A percentile compares a stretch with the other conserved stretches of the same genome.
Conservation (phyloP, 768 basidiomycete species). For the Tylopilus rubrobrunneus region DNA sequence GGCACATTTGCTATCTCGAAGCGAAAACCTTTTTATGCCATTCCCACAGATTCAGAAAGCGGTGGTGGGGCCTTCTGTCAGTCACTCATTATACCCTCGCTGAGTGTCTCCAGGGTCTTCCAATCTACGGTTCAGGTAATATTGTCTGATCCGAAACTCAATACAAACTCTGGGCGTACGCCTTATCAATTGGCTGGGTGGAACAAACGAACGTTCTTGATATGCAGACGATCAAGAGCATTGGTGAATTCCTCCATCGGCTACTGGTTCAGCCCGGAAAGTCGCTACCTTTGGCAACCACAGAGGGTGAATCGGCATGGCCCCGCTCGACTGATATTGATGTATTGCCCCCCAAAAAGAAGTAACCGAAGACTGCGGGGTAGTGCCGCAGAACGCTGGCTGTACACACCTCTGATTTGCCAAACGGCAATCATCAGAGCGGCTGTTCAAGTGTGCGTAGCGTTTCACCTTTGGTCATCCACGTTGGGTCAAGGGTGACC, state of each 20-base stretch:
- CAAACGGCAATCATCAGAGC: neutral
- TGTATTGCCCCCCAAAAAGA: slow-evolving; percentile 4
- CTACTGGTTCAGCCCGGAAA: neutral
- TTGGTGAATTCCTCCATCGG: neutral
- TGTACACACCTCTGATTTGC: slow-evolving; percentile 5
- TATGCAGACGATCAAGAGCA: neutral
- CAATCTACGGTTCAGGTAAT: no score
- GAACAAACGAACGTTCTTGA: neutral
- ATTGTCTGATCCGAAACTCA: neutral
- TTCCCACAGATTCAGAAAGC: neutral
- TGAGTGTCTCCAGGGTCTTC: slow-evolving; percentile 1
- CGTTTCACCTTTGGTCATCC: neutral
- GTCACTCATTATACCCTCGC: neutral
- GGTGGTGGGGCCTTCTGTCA: neutral
- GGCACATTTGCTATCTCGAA: neutral
- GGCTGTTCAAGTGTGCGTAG: neutral
- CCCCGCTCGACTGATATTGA: neutral
- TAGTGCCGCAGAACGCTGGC: neutral
- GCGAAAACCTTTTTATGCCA: no score
- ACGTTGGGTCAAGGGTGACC: slow-evolving; percentile 24
- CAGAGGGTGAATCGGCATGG: neutral
- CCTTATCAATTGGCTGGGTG: neutral
- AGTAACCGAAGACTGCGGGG: neutral
- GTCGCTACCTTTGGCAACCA: neutral
- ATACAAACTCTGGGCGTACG: neutral